These are phyloP conservation scores for Paramyrothecium sp. DNA, from an alignment of 2,329 filamentous ascomycete genomes.

Conservation along the genomic window DNA sequence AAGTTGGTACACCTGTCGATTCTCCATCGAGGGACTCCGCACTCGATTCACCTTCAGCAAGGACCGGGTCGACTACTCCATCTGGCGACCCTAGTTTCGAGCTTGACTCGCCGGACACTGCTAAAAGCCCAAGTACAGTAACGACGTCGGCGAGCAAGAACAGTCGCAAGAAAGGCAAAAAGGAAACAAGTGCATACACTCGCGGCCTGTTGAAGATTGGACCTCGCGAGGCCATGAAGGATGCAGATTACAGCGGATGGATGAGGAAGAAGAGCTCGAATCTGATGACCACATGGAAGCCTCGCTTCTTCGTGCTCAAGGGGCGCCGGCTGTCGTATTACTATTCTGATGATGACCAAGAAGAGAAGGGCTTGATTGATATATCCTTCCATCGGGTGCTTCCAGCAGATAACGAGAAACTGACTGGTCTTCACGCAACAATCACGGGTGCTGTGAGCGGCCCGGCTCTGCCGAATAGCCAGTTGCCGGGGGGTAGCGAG, in stretches of 20 bases:
- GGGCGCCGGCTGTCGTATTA: constrained; percentile 92
- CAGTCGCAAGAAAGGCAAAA: constrained; percentile 75
- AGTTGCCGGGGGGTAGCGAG: constrained; percentile 48
- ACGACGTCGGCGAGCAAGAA: constrained; percentile 47
- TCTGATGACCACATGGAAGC: constrained; percentile 97
- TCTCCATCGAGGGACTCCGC: constrained; percentile 51
- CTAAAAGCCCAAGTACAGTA: constrained; percentile 52
- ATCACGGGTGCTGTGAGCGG: constrained; percentile 75
- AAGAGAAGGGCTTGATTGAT: constrained; percentile 94
- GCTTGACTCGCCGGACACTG: constrained; percentile 68
- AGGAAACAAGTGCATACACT: constrained; percentile 91
- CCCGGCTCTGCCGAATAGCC: constrained; percentile 46
- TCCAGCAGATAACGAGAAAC: constrained; percentile 84
- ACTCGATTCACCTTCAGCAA: constrained; percentile 59
- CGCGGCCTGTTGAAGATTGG: constrained; percentile 79
- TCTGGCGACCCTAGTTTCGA: constrained; percentile 71
- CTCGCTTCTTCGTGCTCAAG: constrained; percentile 90
- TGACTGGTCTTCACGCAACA: constrained; percentile 88
- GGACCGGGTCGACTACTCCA: constrained; percentile 73
- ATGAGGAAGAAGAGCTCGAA: constrained; percentile 99
- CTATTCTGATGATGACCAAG: constrained; percentile 87
- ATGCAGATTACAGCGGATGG: constrained; percentile 94
- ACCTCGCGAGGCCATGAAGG: constrained; percentile 79
- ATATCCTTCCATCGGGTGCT: constrained; percentile 98
- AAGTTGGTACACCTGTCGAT: constrained; percentile 47